These are phyloP conservation scores for Sequoia sempervirens DNA, from an alignment of 75 land plant genomes.

Conservation along the genomic window DNA sequence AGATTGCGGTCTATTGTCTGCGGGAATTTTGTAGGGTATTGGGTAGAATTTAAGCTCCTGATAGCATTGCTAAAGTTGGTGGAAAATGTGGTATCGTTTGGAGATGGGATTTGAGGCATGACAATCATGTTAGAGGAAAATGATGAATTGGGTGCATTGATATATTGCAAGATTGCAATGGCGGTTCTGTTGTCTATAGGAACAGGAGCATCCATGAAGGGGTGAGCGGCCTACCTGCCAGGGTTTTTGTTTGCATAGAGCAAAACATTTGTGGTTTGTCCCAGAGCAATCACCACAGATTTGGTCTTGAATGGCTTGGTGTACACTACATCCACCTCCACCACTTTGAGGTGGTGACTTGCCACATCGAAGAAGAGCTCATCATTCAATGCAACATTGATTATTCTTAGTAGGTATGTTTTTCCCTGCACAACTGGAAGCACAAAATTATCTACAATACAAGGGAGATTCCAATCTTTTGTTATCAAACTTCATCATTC, in stretches of 20 bases:
- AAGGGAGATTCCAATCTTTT: background rate
- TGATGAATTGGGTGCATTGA: background rate
- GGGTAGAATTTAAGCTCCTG: constrained; percentile 36
- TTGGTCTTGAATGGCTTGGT: constrained; percentile 12
- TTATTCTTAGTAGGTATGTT: constrained; percentile 36
- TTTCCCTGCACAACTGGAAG: constrained; percentile 39
- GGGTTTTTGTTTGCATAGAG: constrained; percentile 1
- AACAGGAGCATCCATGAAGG: constrained; percentile 19
- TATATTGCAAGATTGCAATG: constrained; percentile 37
- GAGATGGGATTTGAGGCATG: constrained; percentile 33
- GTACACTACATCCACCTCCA: constrained; percentile 22
- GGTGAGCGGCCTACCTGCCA: constrained; percentile 19
- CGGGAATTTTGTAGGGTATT: constrained; percentile 53
- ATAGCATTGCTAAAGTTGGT: constrained; percentile 24
- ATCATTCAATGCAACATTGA: constrained; percentile 41
- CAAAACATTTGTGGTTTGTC: constrained; percentile 18
- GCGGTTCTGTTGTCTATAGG: constrained; percentile 32
- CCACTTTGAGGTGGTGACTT: constrained; percentile 19
- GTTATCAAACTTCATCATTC: background rate
- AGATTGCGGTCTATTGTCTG: constrained; percentile 19
- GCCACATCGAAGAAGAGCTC: constrained; percentile 19
- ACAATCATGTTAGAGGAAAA: background rate
- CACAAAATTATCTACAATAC: constrained; percentile 35
- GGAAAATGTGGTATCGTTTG: constrained; percentile 40
- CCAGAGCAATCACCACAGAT: constrained; percentile 14